These are phyloP conservation scores for Caloboletus firmus DNA, from an alignment of 1,284 basidiomycete genomes.

Conservation along the genomic window DNA sequence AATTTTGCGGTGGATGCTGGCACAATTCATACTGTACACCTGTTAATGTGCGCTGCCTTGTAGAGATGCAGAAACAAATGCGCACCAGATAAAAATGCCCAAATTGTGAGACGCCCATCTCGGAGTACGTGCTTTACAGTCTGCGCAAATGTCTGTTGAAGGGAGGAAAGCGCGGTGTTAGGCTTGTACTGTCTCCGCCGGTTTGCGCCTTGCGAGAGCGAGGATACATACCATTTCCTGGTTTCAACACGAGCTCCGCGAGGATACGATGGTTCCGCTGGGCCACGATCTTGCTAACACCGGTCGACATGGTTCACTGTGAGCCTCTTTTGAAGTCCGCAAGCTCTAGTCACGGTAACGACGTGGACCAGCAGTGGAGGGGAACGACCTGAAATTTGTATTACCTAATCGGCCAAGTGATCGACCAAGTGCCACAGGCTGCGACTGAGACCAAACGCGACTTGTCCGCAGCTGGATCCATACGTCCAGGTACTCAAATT, in stretches of 20 bases:
- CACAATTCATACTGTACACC: slow-evolving; percentile 67
- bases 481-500: slow-evolving; percentile 7
- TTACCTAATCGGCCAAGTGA: slow-evolving; percentile 24
- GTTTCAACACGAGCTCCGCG: slow-evolving; percentile 61
- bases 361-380: not conserved
- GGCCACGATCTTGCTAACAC: slow-evolving; percentile 53
- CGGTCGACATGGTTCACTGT: slow-evolving; percentile 37
- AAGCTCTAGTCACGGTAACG: not conserved
- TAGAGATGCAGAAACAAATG: slow-evolving; percentile 4
- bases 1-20: slow-evolving; percentile 85
- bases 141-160: slow-evolving; percentile 71
- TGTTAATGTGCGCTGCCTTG: slow-evolving; percentile 6
- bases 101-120: slow-evolving; percentile 83
- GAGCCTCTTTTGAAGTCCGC: not conserved
- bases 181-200: slow-evolving; percentile 6
- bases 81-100: slow-evolving; percentile 79
- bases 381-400: not conserved
- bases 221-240: slow-evolving; percentile 67
- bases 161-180: slow-evolving; percentile 5
- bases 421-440: slow-evolving; percentile 11
- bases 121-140: slow-evolving; percentile 75
- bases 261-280: slow-evolving; percentile 71
- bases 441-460: not conserved
- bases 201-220: not conserved
- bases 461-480: not conserved